Conservation (phyloP, 257 asterid genomes). For the Eucommia ulmoides region DNA sequence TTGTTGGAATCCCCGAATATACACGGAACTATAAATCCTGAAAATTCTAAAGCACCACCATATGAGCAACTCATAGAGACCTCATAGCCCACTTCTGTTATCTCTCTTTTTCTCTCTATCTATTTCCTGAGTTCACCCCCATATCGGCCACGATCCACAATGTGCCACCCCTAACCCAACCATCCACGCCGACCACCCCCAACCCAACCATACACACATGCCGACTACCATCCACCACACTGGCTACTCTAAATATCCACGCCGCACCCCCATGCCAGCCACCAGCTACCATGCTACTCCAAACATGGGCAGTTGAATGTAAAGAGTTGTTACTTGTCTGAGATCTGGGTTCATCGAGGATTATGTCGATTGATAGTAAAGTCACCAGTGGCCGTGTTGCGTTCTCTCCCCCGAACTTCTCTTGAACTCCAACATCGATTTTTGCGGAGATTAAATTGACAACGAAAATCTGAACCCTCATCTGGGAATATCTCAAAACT, state of each 20-base stretch:
- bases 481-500: slow-evolving; percentile 21
- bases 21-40: background rate
- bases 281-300: no score
- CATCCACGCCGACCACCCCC: no score
- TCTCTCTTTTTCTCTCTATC: background rate
- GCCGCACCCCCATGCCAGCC: no score
- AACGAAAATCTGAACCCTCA: slow-evolving; percentile 22
- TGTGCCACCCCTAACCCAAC: no score
- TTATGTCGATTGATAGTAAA: slow-evolving; percentile 34
- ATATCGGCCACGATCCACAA: no score
- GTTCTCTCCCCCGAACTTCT: slow-evolving; percentile 51
- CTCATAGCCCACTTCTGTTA: background rate
- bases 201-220: no score
- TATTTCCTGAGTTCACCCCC: background rate
- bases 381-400: slow-evolving; percentile 35
- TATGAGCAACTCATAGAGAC: background rate
- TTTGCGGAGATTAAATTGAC: slow-evolving; percentile 32
- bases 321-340: no score
- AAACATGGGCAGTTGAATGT: slow-evolving; percentile 27
- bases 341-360: slow-evolving; percentile 22
- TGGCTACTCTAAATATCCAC: no score
- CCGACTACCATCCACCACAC: no score
- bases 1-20: background rate
- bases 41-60: background rate
- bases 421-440: slow-evolving; percentile 24